These are phyloP conservation scores for Talaromyces sp. DNA, from an alignment of 2,329 filamentous ascomycete species.

Conservation along the genomic window DNA sequence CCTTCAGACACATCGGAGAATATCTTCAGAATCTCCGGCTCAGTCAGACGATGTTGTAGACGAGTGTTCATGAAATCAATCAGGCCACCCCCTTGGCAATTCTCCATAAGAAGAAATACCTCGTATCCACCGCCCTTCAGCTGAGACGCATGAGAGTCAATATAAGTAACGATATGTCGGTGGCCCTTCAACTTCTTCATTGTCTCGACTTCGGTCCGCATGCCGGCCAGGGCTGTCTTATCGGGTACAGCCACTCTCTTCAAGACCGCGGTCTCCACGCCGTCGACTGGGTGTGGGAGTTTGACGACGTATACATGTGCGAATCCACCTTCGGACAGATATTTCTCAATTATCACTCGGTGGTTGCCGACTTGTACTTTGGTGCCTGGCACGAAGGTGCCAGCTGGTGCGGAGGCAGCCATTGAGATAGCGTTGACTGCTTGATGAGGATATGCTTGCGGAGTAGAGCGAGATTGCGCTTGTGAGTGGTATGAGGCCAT, in stretches of 20 bases:
- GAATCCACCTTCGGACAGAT: slow-evolving; percentile 96
- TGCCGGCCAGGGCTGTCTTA: slow-evolving; percentile 88
- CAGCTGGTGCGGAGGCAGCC: slow-evolving; percentile 54
- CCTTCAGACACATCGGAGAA: slow-evolving; percentile 95
- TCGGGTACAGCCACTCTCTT: slow-evolving; percentile 96
- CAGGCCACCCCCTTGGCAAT: slow-evolving; percentile 86
- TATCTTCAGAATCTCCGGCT: slow-evolving; percentile 95
- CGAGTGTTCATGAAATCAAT: slow-evolving; percentile 99
- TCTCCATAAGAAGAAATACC: slow-evolving; percentile 98
- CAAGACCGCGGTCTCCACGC: slow-evolving; percentile 77
- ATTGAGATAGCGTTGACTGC: slow-evolving; percentile 37
- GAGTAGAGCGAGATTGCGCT: slow-evolving; percentile 30
- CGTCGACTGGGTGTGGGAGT: slow-evolving; percentile 72
- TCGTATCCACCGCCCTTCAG: slow-evolving; percentile 91
- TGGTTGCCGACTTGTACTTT: slow-evolving; percentile 96
- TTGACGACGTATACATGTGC: slow-evolving; percentile 97
- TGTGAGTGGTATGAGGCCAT: slow-evolving; percentile 37
- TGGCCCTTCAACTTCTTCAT: slow-evolving; percentile 99
- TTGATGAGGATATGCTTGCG: slow-evolving; percentile 26
- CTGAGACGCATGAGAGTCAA: slow-evolving; percentile 96
- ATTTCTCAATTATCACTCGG: slow-evolving; percentile 91
- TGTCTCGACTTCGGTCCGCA: slow-evolving; percentile 98
- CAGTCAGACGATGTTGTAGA: slow-evolving; percentile 90
- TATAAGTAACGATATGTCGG: slow-evolving; percentile 93
- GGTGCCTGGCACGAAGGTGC: slow-evolving; percentile 88